phyloP scores from a whole-genome alignment of 1,284 basidiomycete species.

The Puccinia polysora region DNA sequence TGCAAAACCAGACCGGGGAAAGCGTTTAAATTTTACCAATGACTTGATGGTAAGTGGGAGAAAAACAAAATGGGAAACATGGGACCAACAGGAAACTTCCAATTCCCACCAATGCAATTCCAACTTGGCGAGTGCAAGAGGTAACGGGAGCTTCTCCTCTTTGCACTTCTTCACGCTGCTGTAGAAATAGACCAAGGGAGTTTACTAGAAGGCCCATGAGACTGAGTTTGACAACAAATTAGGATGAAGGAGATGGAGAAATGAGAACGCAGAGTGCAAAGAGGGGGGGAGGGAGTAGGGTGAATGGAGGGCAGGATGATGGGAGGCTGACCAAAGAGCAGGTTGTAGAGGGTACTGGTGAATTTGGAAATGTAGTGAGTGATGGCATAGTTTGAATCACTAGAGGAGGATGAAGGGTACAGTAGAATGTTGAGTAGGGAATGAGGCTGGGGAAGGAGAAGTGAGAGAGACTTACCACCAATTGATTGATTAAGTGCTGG shows the following conservation, averaged over 20 bases:
- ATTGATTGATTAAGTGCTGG: conserved; percentile 15
- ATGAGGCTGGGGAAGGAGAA: neutral
- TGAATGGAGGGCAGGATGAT: too few relatives aligned
- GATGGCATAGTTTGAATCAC: conserved; percentile 33
- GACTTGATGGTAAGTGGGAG: neutral
- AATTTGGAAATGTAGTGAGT: too few relatives aligned
- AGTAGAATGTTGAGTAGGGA: neutral
- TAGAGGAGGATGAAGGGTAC: neutral
- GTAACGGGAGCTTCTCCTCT: too few relatives aligned
- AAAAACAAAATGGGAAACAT: neutral
- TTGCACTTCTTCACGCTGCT: conserved; percentile 9
- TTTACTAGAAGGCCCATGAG: neutral
- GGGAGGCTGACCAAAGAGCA: too few relatives aligned
- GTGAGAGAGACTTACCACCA: conserved; percentile 11
- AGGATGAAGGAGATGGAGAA: conserved; percentile 45
- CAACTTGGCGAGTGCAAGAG: conserved; percentile 9
- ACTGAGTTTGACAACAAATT: conserved; percentile 44
- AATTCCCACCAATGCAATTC: conserved; percentile 7
- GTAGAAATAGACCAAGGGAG: neutral
- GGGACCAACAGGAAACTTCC: conserved; percentile 9
- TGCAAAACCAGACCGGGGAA: conserved; percentile 43
- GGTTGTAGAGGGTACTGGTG: too few relatives aligned
- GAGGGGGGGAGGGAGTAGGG: conserved; percentile 49
- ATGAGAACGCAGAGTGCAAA: conserved; percentile 53
- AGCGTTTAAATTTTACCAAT: neutral